Conservation (phyloP, 2,329 filamentous ascomycete genomes). For the Ophiostoma triangulosporum region DNA sequence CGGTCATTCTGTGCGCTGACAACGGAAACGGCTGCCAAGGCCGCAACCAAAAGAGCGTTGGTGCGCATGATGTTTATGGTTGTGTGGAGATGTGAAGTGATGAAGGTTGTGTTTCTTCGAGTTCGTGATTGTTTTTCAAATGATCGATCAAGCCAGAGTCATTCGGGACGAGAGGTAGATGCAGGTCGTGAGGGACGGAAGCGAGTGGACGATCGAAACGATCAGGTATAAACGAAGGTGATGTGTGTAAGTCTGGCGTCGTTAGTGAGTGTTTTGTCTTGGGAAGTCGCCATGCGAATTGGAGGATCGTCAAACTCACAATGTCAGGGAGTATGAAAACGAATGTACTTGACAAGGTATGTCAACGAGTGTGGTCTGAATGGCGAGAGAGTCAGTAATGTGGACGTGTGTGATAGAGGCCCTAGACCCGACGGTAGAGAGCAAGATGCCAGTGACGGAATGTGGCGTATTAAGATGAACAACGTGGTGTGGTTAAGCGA, state of each 20-base stretch:
- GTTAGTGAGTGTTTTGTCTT: background rate
- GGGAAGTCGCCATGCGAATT: background rate
- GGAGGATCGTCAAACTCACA: background rate
- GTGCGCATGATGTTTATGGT: slow-evolving; percentile 29
- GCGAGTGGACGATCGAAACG: slow-evolving; percentile 8
- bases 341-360: slow-evolving; percentile 45
- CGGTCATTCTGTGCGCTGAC: slow-evolving; percentile 29
- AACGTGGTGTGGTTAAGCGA: too few species aligned
- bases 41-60: slow-evolving; percentile 34
- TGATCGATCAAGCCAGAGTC: slow-evolving; percentile 2
- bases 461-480: too few species aligned
- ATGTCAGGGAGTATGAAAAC: slow-evolving; percentile 36
- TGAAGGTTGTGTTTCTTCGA: background rate
- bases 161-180: slow-evolving; percentile 2
- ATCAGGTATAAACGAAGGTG: background rate
- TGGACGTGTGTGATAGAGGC: background rate
- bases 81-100: background rate
- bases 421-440: too few species aligned
- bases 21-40: slow-evolving; percentile 32
- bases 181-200: slow-evolving; percentile 1
- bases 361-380: slow-evolving; percentile 36
- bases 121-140: background rate
- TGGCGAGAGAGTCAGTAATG: slow-evolving; percentile 13
- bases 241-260: background rate
- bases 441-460: too few species aligned